Base-by-base conservation (phyloP, 441 rosid species). In the Kokia cookei region DNA sequence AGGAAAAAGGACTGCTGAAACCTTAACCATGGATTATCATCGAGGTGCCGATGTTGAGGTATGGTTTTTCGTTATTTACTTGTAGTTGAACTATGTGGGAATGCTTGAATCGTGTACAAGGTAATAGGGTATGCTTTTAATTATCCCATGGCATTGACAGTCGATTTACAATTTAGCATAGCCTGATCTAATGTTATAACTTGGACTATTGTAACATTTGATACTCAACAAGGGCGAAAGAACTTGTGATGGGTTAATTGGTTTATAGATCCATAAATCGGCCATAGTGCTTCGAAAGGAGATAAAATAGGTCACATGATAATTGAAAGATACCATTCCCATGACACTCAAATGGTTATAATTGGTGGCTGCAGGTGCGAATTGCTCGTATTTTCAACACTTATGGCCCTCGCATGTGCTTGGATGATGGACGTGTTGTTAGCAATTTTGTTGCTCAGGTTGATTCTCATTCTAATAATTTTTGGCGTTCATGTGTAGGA, bases 371-470 rank as follows among this genome's bases (percentile, higher is more conserved):
- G 63, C 87, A 93, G 99, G 98, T 95, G n/a, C 89, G 99, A 51
- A 95, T 95, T 84, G 97, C 98, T 78, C 97, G 99, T 60, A 93
- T 95, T 68, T 95, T 95, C 76, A 95, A 93, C 79, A 95, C 99
- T 4, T 95, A 93, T 79, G 99, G 98, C 40, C 99, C 99, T 69
- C 91, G 99, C 65, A 95, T 95, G 98, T 93, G 99, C 81, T 86
- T 95, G 65, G 99, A 95, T 85, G 99, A 95, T 82, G 99, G 99
- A 15, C 99, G 98, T 63, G 99, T 93, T 80, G 99, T 95, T 76
- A 95, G 99, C 89, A 95, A 95, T 81, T 91, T 95, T 79, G 98
- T 95, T 75, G 97, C 99, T 51, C 99, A 93, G 96, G 99, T 95
- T 79, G 66, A 69, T 47, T 78, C 65, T 81, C 72, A 64, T 27